phyloP scores from a whole-genome alignment of 164 flowering plant species.

The Dillenia turbinata region DNA sequence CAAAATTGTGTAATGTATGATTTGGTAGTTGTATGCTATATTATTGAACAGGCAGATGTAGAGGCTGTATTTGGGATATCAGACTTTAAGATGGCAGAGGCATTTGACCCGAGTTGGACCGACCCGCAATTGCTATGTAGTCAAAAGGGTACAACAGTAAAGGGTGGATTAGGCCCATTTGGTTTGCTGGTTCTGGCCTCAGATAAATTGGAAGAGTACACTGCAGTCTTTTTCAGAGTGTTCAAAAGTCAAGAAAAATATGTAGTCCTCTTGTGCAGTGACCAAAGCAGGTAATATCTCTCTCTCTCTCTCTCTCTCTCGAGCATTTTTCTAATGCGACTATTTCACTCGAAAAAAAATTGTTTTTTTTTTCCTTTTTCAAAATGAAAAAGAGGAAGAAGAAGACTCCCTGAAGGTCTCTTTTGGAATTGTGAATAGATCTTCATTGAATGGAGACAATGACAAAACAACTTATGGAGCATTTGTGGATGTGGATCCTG shows the following conservation, averaged over 20 bases:
- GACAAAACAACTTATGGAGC: slow-evolving; percentile 23
- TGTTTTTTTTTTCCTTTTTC: neutral
- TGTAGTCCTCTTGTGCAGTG: slow-evolving; percentile 67
- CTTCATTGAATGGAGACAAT: slow-evolving; percentile 10
- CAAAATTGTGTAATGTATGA: too few relatives aligned
- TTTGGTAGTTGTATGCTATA: too few relatives aligned
- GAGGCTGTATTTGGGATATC: slow-evolving; percentile 35
- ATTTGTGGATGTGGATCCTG: slow-evolving; percentile 23
- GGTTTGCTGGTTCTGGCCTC: slow-evolving; percentile 53
- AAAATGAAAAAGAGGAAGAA: too few relatives aligned
- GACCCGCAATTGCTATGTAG: slow-evolving; percentile 44
- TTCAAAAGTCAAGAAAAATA: slow-evolving; percentile 34
- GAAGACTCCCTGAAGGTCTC: too few relatives aligned
- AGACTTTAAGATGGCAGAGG: slow-evolving; percentile 31
- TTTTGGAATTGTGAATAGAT: slow-evolving; percentile 5
- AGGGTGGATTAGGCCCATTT: slow-evolving; percentile 56
- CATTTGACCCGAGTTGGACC: slow-evolving; percentile 32
- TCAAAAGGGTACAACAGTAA: slow-evolving; percentile 30
- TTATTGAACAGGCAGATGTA: slow-evolving; percentile 37
- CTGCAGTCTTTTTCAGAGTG: slow-evolving; percentile 54
- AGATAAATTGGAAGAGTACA: slow-evolving; percentile 42
- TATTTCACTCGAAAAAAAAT: neutral
- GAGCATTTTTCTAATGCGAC: too few relatives aligned
- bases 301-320: too few relatives aligned
- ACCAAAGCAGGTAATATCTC: slow-evolving; percentile 37